A percentile compares a stretch with the other conserved stretches of the same genome.
Conservation (phyloP, 2,329 filamentous ascomycete genomes). For the Xylaria sp. region DNA sequence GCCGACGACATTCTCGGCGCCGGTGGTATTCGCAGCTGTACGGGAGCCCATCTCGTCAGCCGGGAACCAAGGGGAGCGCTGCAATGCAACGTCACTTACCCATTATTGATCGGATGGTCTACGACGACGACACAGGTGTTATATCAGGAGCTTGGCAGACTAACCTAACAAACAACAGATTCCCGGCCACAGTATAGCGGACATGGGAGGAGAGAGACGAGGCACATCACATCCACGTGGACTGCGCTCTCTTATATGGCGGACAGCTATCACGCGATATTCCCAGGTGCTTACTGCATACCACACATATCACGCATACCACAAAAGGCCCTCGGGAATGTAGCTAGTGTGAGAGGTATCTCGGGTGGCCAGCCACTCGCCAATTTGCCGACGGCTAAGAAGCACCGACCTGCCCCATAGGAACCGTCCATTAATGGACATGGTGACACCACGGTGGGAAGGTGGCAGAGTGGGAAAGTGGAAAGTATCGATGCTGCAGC, state of each 20-base stretch:
- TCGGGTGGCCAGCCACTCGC: neutral
- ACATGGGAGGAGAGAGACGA: neutral
- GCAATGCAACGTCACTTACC: conserved; percentile 14
- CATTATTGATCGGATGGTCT: conserved; percentile 19
- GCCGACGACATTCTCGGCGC: conserved; percentile 35
- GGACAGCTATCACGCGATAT: neutral
- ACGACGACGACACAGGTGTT: conserved; percentile 13
- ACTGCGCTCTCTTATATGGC: conserved; percentile 3
- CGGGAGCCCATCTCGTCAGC: neutral
- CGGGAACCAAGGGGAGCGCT: neutral
- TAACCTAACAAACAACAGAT: neutral
- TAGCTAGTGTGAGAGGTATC: conserved; percentile 1
- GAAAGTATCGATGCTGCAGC: neutral
- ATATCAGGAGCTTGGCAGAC: neutral
- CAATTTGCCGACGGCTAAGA: conserved; percentile 11
- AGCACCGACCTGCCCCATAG: conserved; percentile 20
- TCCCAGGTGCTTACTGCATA: conserved; percentile 18
- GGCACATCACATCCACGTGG: conserved; percentile 2
- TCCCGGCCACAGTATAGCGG: neutral
- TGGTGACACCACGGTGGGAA: conserved; percentile 19
- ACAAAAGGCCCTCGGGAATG: neutral
- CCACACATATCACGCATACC: too few relatives aligned
- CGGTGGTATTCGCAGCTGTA: conserved; percentile 27
- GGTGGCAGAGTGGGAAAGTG: too few relatives aligned
- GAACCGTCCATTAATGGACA: neutral